These are phyloP conservation scores for Blastobotrys proliferans DNA, from an alignment of 1,139 yeast species.

Conservation along the genomic window DNA sequence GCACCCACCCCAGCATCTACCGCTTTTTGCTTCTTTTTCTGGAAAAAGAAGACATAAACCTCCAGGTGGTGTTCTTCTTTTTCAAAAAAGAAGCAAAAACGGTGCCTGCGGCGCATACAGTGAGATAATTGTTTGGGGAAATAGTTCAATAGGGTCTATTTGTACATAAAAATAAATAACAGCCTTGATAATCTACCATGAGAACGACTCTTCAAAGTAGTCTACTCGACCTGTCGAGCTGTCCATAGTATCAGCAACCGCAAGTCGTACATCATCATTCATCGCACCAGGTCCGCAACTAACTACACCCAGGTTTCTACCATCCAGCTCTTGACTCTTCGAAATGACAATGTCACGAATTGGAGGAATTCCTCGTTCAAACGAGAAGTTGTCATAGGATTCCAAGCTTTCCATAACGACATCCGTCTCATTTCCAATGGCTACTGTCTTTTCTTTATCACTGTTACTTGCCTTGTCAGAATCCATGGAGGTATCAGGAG, in stretches of 20 bases:
- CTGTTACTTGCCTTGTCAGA: background rate
- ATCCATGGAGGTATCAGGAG: background rate
- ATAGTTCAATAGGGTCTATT: too few relatives aligned
- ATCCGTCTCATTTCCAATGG: background rate
- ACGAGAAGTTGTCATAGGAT: background rate
- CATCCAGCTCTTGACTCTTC: background rate
- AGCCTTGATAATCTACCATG: constrained; percentile 28
- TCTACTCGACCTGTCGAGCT: constrained; percentile 27
- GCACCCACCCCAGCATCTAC: too few relatives aligned
- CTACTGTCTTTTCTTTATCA: background rate
- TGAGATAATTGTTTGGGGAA: too few relatives aligned
- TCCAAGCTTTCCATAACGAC: background rate
- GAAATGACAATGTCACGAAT: background rate
- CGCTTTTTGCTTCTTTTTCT: too few relatives aligned
- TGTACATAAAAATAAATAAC: too few relatives aligned
- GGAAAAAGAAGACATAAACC: too few relatives aligned
- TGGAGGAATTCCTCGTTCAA: constrained; percentile 7
- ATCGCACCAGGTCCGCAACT: constrained; percentile 25
- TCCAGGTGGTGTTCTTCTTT: too few relatives aligned
- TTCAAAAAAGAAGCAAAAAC: too few relatives aligned
- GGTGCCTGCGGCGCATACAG: too few relatives aligned
- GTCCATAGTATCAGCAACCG: constrained; percentile 27
- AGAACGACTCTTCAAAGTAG: constrained; percentile 38
- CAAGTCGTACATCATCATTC: constrained; percentile 40
- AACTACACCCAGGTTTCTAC: constrained; percentile 18